Base-by-base conservation (phyloP, 345 rosid genomes). In the Rubroshorea leprosula region DNA sequence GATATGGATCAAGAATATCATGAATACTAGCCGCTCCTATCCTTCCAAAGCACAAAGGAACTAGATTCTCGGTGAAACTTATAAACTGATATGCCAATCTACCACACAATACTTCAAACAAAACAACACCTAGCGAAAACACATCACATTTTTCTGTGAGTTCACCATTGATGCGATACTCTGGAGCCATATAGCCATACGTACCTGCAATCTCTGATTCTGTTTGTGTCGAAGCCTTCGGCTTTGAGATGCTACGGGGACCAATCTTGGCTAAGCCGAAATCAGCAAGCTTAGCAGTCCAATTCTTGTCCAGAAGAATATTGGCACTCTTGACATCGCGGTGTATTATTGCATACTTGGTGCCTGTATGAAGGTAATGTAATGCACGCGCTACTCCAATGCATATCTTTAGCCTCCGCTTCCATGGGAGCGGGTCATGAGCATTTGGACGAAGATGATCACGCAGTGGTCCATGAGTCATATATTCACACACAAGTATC, bases 71-170 rank as follows among this genome's bases (percentile, higher is more conserved):
- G n/a, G n/a, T n/a, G n/a, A n/a, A n/a, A 71, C 70, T 66, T 67
- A 60, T 13, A 62, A 68, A 44, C 6, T 66, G 53, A 14, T 71
- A 54, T 17, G 68, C 76, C 2, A 70, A 68, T 59, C 76, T 64
- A 2, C 61, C 71, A 41, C 71, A 68, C 6, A 71, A 54, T n/a
- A 71, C 68, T 63, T 68, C 74, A 0, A 75, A 71, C 1, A 75
- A 54, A 48, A 75, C 76, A 39, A 76, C 80, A 1, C 80, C 76
- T 0, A 76, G 72, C 14, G 74, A 76, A 66, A 72, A 72, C 8
- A 76, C 76, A 61, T 75, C 76, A 6, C 73, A 67, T 61, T 75
- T 71, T 29, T 75, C 79, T 0, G 76, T 75, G 31, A 75, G 71
- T 68, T 61, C 68, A 29, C 76, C 58, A 26, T 57, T 67, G 48